phyloP scores from a whole-genome alignment of 805 yeast genomes.

The Hagleromyces aurorensis region DNA sequence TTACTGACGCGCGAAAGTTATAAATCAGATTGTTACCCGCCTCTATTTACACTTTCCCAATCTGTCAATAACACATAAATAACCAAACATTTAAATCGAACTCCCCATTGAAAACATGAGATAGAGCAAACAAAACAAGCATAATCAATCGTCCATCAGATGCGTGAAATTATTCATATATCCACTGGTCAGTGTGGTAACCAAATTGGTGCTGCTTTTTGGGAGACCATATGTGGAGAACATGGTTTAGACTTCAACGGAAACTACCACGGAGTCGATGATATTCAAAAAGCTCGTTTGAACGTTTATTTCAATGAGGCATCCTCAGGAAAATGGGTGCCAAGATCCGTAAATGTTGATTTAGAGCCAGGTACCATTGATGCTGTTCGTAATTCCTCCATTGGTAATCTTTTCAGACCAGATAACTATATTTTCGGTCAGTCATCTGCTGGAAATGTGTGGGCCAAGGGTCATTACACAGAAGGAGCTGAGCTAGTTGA shows the following conservation, averaged over 20 bases:
- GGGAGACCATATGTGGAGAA: slow-evolving; percentile 88
- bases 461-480: slow-evolving; percentile 97
- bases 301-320: slow-evolving; percentile 88
- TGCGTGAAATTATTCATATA: slow-evolving; percentile 65
- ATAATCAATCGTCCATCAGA: slow-evolving; percentile 2
- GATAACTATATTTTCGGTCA: slow-evolving; percentile 87
- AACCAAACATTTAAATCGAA: too few species aligned
- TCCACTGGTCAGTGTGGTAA: slow-evolving; percentile 99
- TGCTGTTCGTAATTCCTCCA: slow-evolving; percentile 67
- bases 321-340: slow-evolving; percentile 80
- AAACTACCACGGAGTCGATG: slow-evolving; percentile 54
- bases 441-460: slow-evolving; percentile 89
- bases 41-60: too few species aligned
- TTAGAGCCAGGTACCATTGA: slow-evolving; percentile 93
- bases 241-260: slow-evolving; percentile 76
- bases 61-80: too few species aligned
- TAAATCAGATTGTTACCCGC: too few species aligned
- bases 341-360: slow-evolving; percentile 87
- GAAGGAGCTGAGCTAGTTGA: slow-evolving; percentile 95
- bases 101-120: too few species aligned
- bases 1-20: too few species aligned
- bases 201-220: slow-evolving; percentile 92
- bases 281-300: slow-evolving; percentile 48
- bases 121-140: slow-evolving; percentile 1
- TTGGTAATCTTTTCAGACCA: slow-evolving; percentile 84